phyloP scores from a whole-genome alignment of 108 stramenopile species.

The Pseudonitzschia pungens region DNA sequence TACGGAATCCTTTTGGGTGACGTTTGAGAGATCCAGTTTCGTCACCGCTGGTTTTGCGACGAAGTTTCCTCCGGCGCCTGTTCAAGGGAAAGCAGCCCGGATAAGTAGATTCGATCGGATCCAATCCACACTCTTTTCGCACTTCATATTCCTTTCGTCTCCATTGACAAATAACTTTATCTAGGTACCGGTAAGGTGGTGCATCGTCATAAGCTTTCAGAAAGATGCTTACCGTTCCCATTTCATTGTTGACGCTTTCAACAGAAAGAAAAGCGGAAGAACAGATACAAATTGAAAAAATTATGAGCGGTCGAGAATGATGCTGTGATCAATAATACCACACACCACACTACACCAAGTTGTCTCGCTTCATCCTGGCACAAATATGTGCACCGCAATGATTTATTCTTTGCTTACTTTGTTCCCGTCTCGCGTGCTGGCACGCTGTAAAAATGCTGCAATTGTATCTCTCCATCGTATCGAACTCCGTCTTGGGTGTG shows the following conservation, averaged over 20 bases:
- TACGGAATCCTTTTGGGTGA: conserved; percentile 14
- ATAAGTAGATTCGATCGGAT: conserved; percentile 24
- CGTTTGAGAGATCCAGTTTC: not conserved
- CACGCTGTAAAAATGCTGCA: conserved; percentile 44
- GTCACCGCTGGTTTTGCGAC: not conserved
- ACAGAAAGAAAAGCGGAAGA: not conserved
- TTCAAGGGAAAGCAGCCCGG: conserved; percentile 33
- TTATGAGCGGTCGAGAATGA: not conserved
- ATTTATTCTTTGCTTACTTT: not conserved
- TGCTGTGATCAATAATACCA: not conserved
- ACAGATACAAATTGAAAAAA: not conserved
- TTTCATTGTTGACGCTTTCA: conserved; percentile 29
- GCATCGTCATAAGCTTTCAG: conserved; percentile 36
- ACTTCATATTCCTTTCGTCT: conserved; percentile 42
- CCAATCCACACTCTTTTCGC: conserved; percentile 41
- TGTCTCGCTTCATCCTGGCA: not conserved
- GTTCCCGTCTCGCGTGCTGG: not conserved
- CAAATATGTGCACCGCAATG: not conserved
- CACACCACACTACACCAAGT: too few species aligned
- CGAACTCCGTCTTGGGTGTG: conserved; percentile 51
- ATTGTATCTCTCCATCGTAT: conserved; percentile 50
- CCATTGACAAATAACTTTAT: conserved; percentile 56
- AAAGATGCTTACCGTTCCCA: conserved; percentile 44
- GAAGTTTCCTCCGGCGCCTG: conserved; percentile 7
- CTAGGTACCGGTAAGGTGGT: conserved; percentile 32